Base-by-base conservation (phyloP, 202 grass and related monocot genomes). In the Schoenoplectus tabernaemontani region DNA sequence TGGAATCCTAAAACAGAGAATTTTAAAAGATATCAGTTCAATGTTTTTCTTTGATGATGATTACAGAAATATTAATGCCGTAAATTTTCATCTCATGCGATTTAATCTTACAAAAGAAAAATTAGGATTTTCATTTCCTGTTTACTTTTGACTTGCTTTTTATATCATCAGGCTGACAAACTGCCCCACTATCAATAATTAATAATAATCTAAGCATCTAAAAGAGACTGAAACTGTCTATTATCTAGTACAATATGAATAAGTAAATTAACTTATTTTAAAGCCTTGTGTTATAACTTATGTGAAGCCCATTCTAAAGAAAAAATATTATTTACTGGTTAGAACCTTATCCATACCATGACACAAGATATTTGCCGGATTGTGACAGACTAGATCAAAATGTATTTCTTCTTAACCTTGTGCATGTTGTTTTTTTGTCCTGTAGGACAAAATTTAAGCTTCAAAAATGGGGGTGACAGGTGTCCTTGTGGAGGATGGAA, bases 41-140 rank as follows among this genome's bases (percentile, higher is more conserved):
- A 80, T 80, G 59, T 59, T 80, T 30, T 80, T 80, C 58, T 80
- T 80, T 47, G 78, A 80, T 9, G 78, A 80, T 51, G 78, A 80
- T 4, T 64, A 64, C 57, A 62, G 59, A 46, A 80, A 63, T 24
- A 80, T 7, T 64, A 22, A 65, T 12, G 26, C 59, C 39, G 42
- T 65, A 65, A 64, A 9, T 30, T 80, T 80, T 48, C 23, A 8
- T 65, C 26, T n/a, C 11, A 0, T 22, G 3, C 43, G 28, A 65
- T 48, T 80, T 53, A n/a, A 7, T 63, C 6, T 2, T 4, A 54
- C 2, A 10, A 54, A 33, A 54, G 26, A 1, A 9, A n/a, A 53
- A 36, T 54, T 36, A 33, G 47, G 54, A 54, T 61, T 59, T 28
- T 24, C 54, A 26, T 78, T 28, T 28, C 28, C 28, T 28, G 28